Evolutionary conservation across 2,329 filamentous ascomycete genomes (phyloP).

Genomic region (Volutella citrinella): DNA sequence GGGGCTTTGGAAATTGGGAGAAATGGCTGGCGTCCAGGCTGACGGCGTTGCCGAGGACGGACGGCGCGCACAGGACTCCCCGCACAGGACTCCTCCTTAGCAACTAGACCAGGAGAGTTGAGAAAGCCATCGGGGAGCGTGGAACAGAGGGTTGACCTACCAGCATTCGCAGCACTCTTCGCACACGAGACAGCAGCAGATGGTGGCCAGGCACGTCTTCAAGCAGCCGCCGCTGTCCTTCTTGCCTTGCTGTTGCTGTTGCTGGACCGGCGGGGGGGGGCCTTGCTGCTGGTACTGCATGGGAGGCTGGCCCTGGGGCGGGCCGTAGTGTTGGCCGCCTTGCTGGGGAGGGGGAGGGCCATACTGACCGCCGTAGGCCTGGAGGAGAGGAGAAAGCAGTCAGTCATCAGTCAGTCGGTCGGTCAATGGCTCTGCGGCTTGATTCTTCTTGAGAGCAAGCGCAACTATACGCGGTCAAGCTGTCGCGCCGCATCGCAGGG

Average conservation of each 20-base stretch:
- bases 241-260: conserved; percentile 30
- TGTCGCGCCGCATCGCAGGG: neutral
- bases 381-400: neutral
- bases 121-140: neutral
- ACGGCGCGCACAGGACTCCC: too few species aligned
- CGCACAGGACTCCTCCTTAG: too few species aligned
- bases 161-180: conserved; percentile 52
- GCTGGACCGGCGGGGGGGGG: conserved; percentile 28
- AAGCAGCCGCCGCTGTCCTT: conserved; percentile 41
- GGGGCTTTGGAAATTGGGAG: neutral
- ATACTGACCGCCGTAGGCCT: conserved; percentile 30
- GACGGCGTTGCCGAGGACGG: neutral
- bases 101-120: too few species aligned
- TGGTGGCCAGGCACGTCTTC: conserved; percentile 43
- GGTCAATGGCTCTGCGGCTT: too few species aligned
- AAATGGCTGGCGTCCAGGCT: too few species aligned
- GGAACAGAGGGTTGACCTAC: conserved; percentile 28
- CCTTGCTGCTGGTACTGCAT: conserved; percentile 43
- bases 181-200: conserved; percentile 50
- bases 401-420: too few species aligned
- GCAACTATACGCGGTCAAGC: too few species aligned
- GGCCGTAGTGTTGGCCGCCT: conserved; percentile 28
- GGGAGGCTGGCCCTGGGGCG: conserved; percentile 37
- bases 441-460: too few species aligned
- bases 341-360: conserved; percentile 29